Percentiles rank a stretch among this genome's conserved stretches.
Conservation (phyloP, 495 filamentous ascomycete species). For the Trichoderma reesei region DNA sequence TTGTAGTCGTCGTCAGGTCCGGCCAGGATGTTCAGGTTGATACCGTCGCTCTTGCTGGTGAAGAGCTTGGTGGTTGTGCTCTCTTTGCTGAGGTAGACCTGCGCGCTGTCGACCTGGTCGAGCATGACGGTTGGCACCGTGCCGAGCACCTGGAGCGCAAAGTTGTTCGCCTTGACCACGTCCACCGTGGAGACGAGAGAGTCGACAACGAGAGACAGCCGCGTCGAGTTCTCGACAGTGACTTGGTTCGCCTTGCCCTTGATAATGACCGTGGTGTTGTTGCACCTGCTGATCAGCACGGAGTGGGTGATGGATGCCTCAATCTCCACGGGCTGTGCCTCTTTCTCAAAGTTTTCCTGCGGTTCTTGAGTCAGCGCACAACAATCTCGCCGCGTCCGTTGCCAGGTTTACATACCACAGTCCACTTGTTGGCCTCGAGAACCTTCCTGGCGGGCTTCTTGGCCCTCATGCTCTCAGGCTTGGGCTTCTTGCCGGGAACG, state of each 20-base stretch:
- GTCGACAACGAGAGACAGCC: conserved; percentile 79
- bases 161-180: conserved; percentile 85
- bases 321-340: conserved; percentile 61
- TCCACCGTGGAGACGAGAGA: conserved; percentile 85
- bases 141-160: conserved; percentile 82
- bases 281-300: conserved; percentile 84
- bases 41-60: conserved; percentile 68
- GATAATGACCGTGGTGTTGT: conserved; percentile 79
- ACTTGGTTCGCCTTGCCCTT: conserved; percentile 91
- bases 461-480: conserved; percentile 85
- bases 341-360: conserved; percentile 83
- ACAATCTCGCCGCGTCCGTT: neutral
- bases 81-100: conserved; percentile 72
- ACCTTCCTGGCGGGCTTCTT: conserved; percentile 91
- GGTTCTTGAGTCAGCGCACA: conserved; percentile 6
- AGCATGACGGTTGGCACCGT: conserved; percentile 75
- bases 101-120: conserved; percentile 87
- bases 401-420: conserved; percentile 44
- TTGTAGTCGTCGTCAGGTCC: conserved; percentile 66
- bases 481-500: conserved; percentile 80
- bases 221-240: conserved; percentile 78
- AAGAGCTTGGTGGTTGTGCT: conserved; percentile 72
- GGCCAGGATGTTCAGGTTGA: conserved; percentile 76
- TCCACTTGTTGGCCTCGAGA: conserved; percentile 92
- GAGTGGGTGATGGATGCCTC: conserved; percentile 74